Base-by-base conservation (phyloP, 805 yeast genomes). In the Suhomyces sp. region DNA sequence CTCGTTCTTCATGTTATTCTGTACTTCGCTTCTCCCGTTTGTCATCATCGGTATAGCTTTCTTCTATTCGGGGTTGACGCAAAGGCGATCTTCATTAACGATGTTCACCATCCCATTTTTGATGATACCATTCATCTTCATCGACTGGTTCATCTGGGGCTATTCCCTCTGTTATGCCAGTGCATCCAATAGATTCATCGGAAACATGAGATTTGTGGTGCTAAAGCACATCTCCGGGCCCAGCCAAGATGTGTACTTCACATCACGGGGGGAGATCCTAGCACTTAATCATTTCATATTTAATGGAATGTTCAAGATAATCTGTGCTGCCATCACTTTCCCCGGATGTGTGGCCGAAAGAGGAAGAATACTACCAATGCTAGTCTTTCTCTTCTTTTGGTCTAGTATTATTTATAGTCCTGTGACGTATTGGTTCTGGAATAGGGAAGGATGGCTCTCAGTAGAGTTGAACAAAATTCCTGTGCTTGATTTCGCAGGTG, bases 61-160 rank as follows among this genome's bases (percentile, higher is more conserved):
- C 31, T 68, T 67, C 43, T 68, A 68, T 43, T 64, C 70, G 2
- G 74, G 74, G 4, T 50, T 68, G 25, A 66, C 65, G 6, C 73
- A 68, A 38, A 43, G 72, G 42, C 46, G 72, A 31, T 65, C 72
- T 2, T 56, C 72, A 8, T 48, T 68, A 23, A 56, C 70, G 5
- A 63, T 66, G 62, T 49, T 68, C 17, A 60, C 69, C 2, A 36
- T 64, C 9, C 70, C 72, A 5, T 13, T 57, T 6, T 29, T 65
- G 11, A 32, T 66, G 12, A 28, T 46, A 2, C 66, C 70, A 1
- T 38, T 64, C 1, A 43, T 65, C 4, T 44, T 63, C 22, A 35
- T 68, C 13, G 74, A 68, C 40, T 68, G 72, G 72, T 68, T 51
- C 45, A 64, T 68, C 6, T 65, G 71, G 72, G 61, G 74, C 5